Evolutionary conservation across 345 rosid species (phyloP).

Genomic region (Populus davidiana): DNA sequence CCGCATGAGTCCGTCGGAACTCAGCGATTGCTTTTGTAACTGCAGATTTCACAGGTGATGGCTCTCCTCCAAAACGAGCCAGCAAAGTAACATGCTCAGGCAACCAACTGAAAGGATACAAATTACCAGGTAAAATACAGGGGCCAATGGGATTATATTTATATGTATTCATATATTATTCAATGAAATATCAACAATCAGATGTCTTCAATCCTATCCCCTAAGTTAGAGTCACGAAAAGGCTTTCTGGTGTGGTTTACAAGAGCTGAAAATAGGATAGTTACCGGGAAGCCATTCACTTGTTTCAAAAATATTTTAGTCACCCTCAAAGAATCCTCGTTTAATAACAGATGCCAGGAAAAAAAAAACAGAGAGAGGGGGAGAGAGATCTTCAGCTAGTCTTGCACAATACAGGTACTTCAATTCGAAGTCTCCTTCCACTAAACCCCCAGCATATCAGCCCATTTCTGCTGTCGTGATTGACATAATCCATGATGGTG

Average conservation of each 20-base stretch:
- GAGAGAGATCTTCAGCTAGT: not conserved
- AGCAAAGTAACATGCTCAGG: conserved; percentile 86
- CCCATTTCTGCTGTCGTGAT: not conserved
- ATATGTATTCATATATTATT: not conserved
- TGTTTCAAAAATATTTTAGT: not conserved
- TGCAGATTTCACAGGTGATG: conserved; percentile 80
- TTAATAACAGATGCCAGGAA: not conserved
- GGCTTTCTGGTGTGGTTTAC: not conserved
- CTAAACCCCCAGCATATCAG: not conserved
- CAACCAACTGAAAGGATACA: conserved; percentile 60
- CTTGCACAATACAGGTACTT: not conserved
- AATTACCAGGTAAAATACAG: not conserved
- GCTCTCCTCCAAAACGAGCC: conserved; percentile 80
- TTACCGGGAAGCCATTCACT: not conserved
- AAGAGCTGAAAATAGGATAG: no score
- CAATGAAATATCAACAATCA: not conserved
- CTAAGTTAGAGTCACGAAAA: not conserved
- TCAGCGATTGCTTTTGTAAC: conserved; percentile 99
- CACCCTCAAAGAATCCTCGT: not conserved
- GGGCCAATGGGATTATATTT: not conserved
- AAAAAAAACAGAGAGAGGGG: not conserved
- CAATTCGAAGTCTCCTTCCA: not conserved
- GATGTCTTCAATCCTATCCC: not conserved
- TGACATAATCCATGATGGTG: not conserved
- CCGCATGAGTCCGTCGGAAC: conserved; percentile 92